A percentile compares a stretch with the other conserved stretches of the same genome.
Evolutionary conservation across 1,284 basidiomycete genomes (phyloP).

Genomic region (Ustilago bromivora): DNA sequence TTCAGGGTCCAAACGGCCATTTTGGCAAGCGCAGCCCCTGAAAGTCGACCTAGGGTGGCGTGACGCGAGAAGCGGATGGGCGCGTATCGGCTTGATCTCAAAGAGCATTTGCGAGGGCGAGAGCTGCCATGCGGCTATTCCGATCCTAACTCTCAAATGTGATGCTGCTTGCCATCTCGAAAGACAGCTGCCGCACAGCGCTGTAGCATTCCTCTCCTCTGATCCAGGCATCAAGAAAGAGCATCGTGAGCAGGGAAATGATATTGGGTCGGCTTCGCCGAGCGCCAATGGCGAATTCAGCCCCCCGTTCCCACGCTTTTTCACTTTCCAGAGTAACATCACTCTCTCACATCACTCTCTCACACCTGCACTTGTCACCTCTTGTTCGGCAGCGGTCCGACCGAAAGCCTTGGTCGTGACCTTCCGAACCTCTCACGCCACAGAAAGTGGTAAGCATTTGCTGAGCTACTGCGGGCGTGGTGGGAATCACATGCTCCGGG

Average conservation of each 20-base stretch:
- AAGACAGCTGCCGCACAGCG: background rate
- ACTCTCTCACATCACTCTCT: background rate
- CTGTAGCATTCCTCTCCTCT: background rate
- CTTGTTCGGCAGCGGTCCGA: background rate
- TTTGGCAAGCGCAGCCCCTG: constrained; percentile 13
- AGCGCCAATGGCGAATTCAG: background rate
- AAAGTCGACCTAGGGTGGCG: background rate
- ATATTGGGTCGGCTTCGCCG: background rate
- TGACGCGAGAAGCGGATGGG: constrained; percentile 13
- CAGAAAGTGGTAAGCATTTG: background rate
- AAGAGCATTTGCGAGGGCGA: background rate
- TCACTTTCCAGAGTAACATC: background rate
- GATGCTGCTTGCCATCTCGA: background rate
- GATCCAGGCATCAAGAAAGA: background rate
- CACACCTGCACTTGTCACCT: too few relatives aligned
- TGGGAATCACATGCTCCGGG: too few relatives aligned
- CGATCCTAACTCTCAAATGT: background rate
- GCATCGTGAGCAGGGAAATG: background rate
- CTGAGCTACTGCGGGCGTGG: too few relatives aligned
- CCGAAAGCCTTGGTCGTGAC: background rate
- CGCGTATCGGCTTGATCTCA: constrained; percentile 17
- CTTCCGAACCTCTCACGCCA: background rate
- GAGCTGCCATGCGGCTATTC: background rate
- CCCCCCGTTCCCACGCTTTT: background rate
- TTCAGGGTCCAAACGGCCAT: constrained; percentile 23